Base-by-base conservation (phyloP, 805 yeast genomes). In the Cyberlindnera petersonii region DNA sequence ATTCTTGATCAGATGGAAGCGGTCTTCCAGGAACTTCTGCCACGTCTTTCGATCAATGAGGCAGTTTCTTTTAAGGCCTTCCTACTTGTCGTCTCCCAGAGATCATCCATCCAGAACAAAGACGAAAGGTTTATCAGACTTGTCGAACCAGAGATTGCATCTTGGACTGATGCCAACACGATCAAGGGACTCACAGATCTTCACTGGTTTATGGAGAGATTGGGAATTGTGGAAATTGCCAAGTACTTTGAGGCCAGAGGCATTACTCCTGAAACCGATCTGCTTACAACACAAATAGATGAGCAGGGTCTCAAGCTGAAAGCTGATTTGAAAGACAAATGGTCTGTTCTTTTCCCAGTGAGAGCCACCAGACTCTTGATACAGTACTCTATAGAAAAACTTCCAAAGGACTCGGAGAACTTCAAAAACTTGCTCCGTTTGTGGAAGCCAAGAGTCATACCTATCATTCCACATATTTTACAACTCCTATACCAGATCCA, bases 191-290 rank as follows among this genome's bases (percentile, higher is more conserved):
- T 93, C 21, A 68, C 81, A 55, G 95, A 91, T 56, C 69, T 94
- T 31, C 96, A 87, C 44, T 93, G 98, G 98, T 93, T 93, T 52
- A 91, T 93, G 98, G 98, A 89, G 62, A 74, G 97, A 52, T 73
- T 94, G 36, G 98, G 98, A 3, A 86, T 93, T 39, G 98, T 88
- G 3, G 79, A 80, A 57, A 94, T 93, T 55, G 95, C 97, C 0
- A 83, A 83, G 43, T 93, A 93, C 57, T 93, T 94, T 62, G 80
- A 82, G 45, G 74, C 76, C 7, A 70, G 98, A 49, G 85, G 86
- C 5, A 89, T 94, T 23, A 74, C 84, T 1, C 86, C 89, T 5
- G 63, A 70, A 20, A 83, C 95, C 3, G 78, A 88, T 59, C 62
- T 94, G 37, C 60, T 91, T 35, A 74, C 78, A 35, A 83, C 94